Base-by-base conservation (phyloP, 2,329 filamentous ascomycete species). In the Cladophialophora exuberans region DNA sequence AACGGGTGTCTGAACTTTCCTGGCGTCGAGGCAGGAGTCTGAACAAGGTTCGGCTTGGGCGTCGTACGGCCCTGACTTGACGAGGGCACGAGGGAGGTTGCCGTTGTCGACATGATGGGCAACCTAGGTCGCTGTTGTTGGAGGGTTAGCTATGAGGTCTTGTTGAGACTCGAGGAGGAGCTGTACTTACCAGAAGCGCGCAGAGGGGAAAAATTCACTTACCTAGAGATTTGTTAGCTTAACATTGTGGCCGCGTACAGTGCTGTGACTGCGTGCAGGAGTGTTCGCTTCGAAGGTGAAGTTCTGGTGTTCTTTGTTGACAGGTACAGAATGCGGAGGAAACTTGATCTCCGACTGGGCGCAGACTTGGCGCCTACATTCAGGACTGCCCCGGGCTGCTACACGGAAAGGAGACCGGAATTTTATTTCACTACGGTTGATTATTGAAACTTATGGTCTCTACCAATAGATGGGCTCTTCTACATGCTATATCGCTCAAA, bases 1-100 rank as follows among this genome's bases (percentile, higher is more conserved):
- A 87, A 85, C 28, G 94, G 94, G 71, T 99, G 94, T 67, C 86
- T 84, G 93, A 94, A 99, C 68, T 86, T 90, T 52, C 93, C 92
- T 5, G 89, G 76, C 13, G 63, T 59, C 42, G 69, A 63, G 30
- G 64, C 57, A 44, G 68, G 65, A 58, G 66, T 70, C 28, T 73
- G 23, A 28, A 42, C 1, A 3, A 28, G 17, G 3, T 18, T 31
- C 3, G 47, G 18, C 22, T 52, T 52, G 10, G 48, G 42, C 3
- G 54, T 20, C 17, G 53, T 43, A 15, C 42, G 20, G 10, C 46
- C 17, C 18, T 41, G 7, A 17, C 31, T 33, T 26, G 54, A 39
- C n/a, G 50, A 51, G 20, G 57, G 57, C 11, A 52, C 51, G 10
- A 60, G 38, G 13, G 57, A 57, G 9, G 54, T 57, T 13, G 54